Evolutionary conservation across 225 moss, liverwort and hornwort genomes (phyloP), one percentile per base, ranked within the genome.

Genomic region (Ulota crispa): DNA sequence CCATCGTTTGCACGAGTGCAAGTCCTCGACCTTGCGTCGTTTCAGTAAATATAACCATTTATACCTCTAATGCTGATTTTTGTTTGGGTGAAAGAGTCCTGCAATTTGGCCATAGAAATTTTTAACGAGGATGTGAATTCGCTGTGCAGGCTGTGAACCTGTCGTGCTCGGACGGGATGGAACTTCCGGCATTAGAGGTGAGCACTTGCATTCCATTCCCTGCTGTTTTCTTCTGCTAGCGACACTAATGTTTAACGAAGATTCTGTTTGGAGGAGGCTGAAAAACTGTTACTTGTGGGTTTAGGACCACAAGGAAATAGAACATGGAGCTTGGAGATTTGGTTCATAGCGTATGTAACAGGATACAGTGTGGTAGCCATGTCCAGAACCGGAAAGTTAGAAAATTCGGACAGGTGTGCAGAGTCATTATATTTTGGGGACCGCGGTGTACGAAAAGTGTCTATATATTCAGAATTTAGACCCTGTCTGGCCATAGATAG

Each of bases 61-160:
- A 10, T 7, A 24, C 52, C 36, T 77, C 18, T 18, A n/a, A n/a
- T n/a, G 24, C 10, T 32, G 37, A 7, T 12, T 54, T 37, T 37
- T 9, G 19, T n/a, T 24, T 1, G 67, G 37, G 54, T 26, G 64
- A 52, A 32, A 3, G 50, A n/a, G 52, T 50, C n/a, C 32, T 37
- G 12, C 37, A 65, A 47, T 28, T 65, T 43, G 42, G 37, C 9
- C n/a, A 26, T 7, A 32, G 36, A 56, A 56, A 16, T 23, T n/a
- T 64, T 45, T 57, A 54, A 67, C 67, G 20, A 14, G 12, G 27
- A 36, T 36, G 43, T 34, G 64, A 36, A 4, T 20, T 85, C 15
- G 47, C 68, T 70, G 41, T 91, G 80, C 91, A 89, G 91, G 89
- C 89, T 88, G 91, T 91, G 82, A 84, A 89, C 64, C 67, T 91